These are phyloP conservation scores for Yamadazyma dendronema DNA, from an alignment of 1,139 yeast species.

Conservation along the genomic window DNA sequence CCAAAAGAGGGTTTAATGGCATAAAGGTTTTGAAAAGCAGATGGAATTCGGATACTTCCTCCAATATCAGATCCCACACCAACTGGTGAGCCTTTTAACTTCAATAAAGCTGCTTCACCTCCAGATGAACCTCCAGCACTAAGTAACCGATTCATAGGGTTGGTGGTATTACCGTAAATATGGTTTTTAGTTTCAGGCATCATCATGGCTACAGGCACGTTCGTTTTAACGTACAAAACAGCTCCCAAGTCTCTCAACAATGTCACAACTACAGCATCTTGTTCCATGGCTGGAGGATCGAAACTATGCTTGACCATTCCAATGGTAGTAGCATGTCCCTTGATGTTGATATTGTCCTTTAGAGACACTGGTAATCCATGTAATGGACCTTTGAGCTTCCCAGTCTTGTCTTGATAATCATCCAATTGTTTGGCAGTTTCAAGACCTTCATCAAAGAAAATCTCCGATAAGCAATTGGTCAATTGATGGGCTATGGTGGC, in stretches of 20 bases:
- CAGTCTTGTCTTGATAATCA: slow-evolving; percentile 23
- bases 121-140: slow-evolving; percentile 40
- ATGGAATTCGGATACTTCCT: slow-evolving; percentile 52
- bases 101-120: slow-evolving; percentile 37
- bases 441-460: slow-evolving; percentile 35
- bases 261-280: slow-evolving; percentile 27
- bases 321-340: slow-evolving; percentile 51
- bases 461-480: slow-evolving; percentile 35
- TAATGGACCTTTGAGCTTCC: slow-evolving; percentile 28
- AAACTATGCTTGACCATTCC: slow-evolving; percentile 41
- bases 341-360: slow-evolving; percentile 55
- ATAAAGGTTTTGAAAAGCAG: slow-evolving; percentile 45
- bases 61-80: slow-evolving; percentile 62
- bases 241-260: slow-evolving; percentile 30
- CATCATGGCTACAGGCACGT: slow-evolving; percentile 39
- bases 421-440: slow-evolving; percentile 28
- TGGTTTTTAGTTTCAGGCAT: slow-evolving; percentile 38
- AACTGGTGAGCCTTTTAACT: slow-evolving; percentile 40
- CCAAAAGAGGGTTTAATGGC: slow-evolving; percentile 48
- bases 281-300: slow-evolving; percentile 27
- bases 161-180: slow-evolving; percentile 32
- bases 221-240: slow-evolving; percentile 33
- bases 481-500: slow-evolving; percentile 49
- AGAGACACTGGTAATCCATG: slow-evolving; percentile 74
- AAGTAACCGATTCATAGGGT: slow-evolving; percentile 30